Conservation (phyloP, 441 rosid genomes). For the Mallotus repandus region DNA sequence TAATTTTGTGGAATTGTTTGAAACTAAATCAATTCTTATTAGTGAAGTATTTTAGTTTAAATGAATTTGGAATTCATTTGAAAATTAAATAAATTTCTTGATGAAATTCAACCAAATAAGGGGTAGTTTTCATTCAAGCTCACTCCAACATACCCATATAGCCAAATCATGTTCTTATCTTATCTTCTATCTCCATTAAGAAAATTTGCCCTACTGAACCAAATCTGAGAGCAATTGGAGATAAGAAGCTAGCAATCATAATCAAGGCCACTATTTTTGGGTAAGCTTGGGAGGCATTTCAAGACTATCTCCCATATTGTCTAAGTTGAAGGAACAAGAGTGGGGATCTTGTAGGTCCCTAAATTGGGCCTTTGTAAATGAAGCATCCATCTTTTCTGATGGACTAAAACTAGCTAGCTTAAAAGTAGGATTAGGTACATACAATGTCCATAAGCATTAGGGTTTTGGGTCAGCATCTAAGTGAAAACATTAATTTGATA, state of each 20-base stretch:
- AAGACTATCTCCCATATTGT: conserved; percentile 13
- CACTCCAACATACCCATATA: neutral
- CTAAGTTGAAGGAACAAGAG: conserved; percentile 17
- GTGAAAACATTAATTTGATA: neutral
- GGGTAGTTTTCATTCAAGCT: neutral
- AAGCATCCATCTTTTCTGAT: neutral
- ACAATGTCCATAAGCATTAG: neutral
- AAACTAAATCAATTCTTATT: too few species aligned
- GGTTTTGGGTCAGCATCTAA: neutral
- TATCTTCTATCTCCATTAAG: conserved; percentile 10
- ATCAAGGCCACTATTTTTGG: neutral
- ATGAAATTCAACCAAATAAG: too few species aligned
- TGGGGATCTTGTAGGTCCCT: conserved; percentile 18
- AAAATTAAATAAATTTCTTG: too few species aligned
- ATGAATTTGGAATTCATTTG: too few species aligned
- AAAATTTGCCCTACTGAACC: neutral
- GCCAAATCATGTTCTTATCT: conserved; percentile 15
- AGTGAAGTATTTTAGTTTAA: too few species aligned
- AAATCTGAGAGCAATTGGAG: conserved; percentile 6
- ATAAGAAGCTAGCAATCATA: conserved; percentile 20
- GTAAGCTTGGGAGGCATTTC: conserved; percentile 15
- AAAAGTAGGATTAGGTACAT: too few species aligned
- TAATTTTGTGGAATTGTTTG: too few species aligned
- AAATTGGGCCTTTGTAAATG: conserved; percentile 19
- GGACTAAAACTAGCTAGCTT: conserved; percentile 6